phyloP scores from a whole-genome alignment of 2,329 filamentous ascomycete species.

The Tolypocladium endophyticum region DNA sequence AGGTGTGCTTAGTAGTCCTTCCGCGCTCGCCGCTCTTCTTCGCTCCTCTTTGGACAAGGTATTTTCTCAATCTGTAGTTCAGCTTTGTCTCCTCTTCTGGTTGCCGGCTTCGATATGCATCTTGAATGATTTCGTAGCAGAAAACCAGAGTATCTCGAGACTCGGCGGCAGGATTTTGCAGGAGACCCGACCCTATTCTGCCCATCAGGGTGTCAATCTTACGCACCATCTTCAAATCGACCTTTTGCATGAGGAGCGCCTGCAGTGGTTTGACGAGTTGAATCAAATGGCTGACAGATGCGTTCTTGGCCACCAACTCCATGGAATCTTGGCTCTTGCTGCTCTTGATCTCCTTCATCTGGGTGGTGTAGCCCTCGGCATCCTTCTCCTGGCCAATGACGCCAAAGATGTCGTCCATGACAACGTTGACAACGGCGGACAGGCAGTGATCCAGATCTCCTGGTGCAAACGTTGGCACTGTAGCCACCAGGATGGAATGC shows the following conservation, averaged over 20 bases:
- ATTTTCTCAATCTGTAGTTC: constrained; percentile 56
- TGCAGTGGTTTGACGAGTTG: constrained; percentile 71
- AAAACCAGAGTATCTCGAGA: constrained; percentile 82
- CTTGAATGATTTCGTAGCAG: constrained; percentile 87
- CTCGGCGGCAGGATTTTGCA: constrained; percentile 70
- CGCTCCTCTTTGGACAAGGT: constrained; percentile 69
- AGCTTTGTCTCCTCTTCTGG: constrained; percentile 40
- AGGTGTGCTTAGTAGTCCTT: constrained; percentile 65
- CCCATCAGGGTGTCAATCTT: constrained; percentile 86
- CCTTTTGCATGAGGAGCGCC: constrained; percentile 68
- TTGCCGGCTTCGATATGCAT: constrained; percentile 61
- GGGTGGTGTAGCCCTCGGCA: constrained; percentile 85
- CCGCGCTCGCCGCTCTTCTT: constrained; percentile 64
- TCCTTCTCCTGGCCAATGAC: constrained; percentile 91
- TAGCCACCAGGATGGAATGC: constrained; percentile 75
- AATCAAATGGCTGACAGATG: constrained; percentile 63
- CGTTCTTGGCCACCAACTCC: constrained; percentile 78
- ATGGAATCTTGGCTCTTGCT: constrained; percentile 98
- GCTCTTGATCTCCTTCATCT: constrained; percentile 96
- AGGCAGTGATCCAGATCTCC: constrained; percentile 89
- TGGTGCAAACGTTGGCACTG: constrained; percentile 60
- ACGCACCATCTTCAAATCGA: constrained; percentile 71
- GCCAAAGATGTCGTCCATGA: constrained; percentile 98
- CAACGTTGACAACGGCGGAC: constrained; percentile 63
- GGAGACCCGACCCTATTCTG: constrained; percentile 70